A percentile compares a stretch with the other conserved stretches of the same genome.
phyloP scores from a whole-genome alignment of 2,329 filamentous ascomycete species.

The Ceratocystis diversiconidia region DNA sequence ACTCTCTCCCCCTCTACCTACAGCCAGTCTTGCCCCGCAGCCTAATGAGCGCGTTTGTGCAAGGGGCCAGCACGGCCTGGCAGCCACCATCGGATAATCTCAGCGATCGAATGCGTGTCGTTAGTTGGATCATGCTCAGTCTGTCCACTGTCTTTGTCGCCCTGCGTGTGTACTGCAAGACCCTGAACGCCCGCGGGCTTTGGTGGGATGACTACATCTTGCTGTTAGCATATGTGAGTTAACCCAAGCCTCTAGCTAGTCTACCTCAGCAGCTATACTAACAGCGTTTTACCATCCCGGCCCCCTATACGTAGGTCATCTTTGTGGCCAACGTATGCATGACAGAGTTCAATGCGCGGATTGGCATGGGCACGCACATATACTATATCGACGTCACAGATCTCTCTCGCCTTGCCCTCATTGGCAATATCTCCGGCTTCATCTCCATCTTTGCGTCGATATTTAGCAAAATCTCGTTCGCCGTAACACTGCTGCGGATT shows the following conservation, averaged over 20 bases:
- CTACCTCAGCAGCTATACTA: neutral
- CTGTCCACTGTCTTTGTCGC: constrained; percentile 20
- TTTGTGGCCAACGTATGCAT: constrained; percentile 17
- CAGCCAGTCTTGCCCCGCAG: neutral
- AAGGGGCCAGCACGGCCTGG: neutral
- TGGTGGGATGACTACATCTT: constrained; percentile 24
- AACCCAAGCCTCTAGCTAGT: neutral
- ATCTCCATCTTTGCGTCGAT: constrained; percentile 23
- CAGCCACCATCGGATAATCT: constrained; percentile 14
- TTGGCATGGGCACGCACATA: constrained; percentile 20
- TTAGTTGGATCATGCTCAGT: constrained; percentile 20
- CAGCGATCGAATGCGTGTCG: constrained; percentile 16
- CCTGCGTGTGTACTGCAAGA: constrained; percentile 22
- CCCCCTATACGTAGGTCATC: constrained; percentile 7
- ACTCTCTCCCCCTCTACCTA: neutral
- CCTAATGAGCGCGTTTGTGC: constrained; percentile 15
- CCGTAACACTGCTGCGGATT: constrained; percentile 23
- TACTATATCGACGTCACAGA: constrained; percentile 12
- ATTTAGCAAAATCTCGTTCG: constrained; percentile 25
- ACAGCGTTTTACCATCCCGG: neutral
- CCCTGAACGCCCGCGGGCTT: constrained; percentile 20
- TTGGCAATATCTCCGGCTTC: constrained; percentile 20
- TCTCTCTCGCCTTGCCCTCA: constrained; percentile 5
- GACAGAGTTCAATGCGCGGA: constrained; percentile 11
- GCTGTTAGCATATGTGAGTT: constrained; percentile 23